Percentiles rank a stretch among this genome's conserved stretches.
Evolutionary conservation across 768 basidiomycete genomes (phyloP).

Genomic region (Heimioporus sp.): DNA sequence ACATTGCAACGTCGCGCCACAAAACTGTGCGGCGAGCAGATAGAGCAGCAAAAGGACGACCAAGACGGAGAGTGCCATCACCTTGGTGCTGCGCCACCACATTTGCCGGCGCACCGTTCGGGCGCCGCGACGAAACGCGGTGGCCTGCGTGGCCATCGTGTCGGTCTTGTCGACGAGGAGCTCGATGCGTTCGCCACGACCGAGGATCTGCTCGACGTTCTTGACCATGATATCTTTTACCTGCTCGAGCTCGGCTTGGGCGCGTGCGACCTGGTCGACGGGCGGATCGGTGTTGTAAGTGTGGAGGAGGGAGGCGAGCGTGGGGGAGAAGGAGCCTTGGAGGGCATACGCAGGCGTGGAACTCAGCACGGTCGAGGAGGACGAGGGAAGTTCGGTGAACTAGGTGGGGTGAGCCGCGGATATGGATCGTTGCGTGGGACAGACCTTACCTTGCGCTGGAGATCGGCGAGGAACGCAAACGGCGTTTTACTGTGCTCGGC

Average conservation of each 20-base stretch:
- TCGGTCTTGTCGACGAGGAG: conserved; percentile 97
- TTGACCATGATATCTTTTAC: conserved; percentile 99
- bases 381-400: conserved; percentile 64
- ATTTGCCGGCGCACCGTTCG: conserved; percentile 78
- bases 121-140: conserved; percentile 88
- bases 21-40: conserved; percentile 85
- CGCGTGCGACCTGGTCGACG: conserved; percentile 83
- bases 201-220: conserved; percentile 95
- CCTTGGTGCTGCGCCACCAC: conserved; percentile 86
- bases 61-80: conserved; percentile 61
- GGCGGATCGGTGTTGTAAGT: conserved; percentile 89
- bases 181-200: conserved; percentile 92
- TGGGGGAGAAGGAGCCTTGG: conserved; percentile 70
- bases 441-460: conserved; percentile 67
- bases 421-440: conserved; percentile 1
- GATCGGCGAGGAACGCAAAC: conserved; percentile 86
- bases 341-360: conserved; percentile 57
- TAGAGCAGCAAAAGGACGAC: conserved; percentile 78
- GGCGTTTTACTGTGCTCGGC: conserved; percentile 69
- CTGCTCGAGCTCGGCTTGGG: conserved; percentile 83
- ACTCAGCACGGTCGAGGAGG: conserved; percentile 52
- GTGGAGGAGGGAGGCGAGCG: conserved; percentile 73
- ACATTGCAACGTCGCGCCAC: conserved; percentile 79
- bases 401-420: conserved; percentile 18
- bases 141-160: conserved; percentile 90